Evolutionary conservation across 371 early-diverging fungal species (phyloP), one percentile per base, ranked within the genome.

Genomic region (Catenaria anguillulae): DNA sequence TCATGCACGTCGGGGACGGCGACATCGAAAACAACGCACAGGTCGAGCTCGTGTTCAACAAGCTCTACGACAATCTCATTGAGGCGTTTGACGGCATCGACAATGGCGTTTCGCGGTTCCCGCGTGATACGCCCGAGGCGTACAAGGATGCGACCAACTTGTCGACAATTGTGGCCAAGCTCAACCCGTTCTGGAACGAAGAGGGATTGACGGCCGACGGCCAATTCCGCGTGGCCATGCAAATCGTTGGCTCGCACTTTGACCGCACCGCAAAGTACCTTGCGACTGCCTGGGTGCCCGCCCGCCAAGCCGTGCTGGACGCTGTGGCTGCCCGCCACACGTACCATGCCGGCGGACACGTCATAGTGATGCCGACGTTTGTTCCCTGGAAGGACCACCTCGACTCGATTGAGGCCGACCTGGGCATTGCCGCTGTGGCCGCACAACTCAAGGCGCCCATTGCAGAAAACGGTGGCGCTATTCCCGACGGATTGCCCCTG

Each of bases 131-230:
- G 31, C 77, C 83, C 50, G 86, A 92, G 15, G 75, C 77, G 56
- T 97, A 90, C 79, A 79, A 80, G 55, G 93, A 90, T 63, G 72
- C 76, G 40, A 94, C 95, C 4, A 78, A 77, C n/a, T 72, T 93
- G 40, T 76, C 87, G 15, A 66, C 81, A 23, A 80, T 90, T 31
- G 92, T 97, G 29, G 80, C 78, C 2, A 74, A 79, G n/a, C 77
- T 92, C 68, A 93, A 94, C 73, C 94, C 97, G 40, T 81, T 84
- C 73, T 94, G 95, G 95, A 93, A 93, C 68, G 81, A 90, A 65
- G 70, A 75, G 37, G 75, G 81, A 62, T 77, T 75, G 43, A 86
- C 88, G 1, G 42, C 37, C 12, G 40, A 42, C 24, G 71, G 65
- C 42, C 82, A 83, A 50, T 90, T 90, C 65, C 62, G 75, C 24